Evolutionary conservation across 2,329 filamentous ascomycete species (phyloP).

Genomic region (Colletotrichum melonis): DNA sequence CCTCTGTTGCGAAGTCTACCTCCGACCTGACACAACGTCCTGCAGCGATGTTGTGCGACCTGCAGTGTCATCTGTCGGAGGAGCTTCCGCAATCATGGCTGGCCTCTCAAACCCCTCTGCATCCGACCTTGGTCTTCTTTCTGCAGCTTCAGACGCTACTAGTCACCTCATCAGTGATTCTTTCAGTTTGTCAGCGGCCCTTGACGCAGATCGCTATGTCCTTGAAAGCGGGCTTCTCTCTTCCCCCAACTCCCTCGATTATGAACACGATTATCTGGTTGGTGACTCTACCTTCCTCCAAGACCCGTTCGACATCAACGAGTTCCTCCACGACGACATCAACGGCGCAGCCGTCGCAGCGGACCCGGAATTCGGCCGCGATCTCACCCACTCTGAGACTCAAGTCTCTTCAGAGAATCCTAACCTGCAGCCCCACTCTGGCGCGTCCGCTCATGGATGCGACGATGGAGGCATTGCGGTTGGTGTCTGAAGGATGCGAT

Average conservation of each 20-base stretch:
- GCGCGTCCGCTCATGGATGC: constrained; percentile 80
- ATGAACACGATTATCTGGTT: constrained; percentile 76
- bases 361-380: constrained; percentile 63
- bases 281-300: constrained; percentile 64
- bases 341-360: constrained; percentile 61
- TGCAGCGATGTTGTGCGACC: constrained; percentile 99
- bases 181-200: constrained; percentile 75
- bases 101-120: constrained; percentile 55
- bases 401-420: constrained; percentile 71
- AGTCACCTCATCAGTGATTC: constrained; percentile 75
- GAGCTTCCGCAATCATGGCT: constrained; percentile 63
- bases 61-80: constrained; percentile 99
- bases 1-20: constrained; percentile 47
- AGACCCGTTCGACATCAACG: constrained; percentile 63
- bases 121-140: constrained; percentile 54
- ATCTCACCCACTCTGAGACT: constrained; percentile 69
- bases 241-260: constrained; percentile 75
- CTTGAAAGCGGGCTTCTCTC: constrained; percentile 81
- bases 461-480: constrained; percentile 80
- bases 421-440: constrained; percentile 79
- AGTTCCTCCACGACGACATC: constrained; percentile 67
- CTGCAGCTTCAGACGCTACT: constrained; percentile 70
- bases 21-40: constrained; percentile 99
- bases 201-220: constrained; percentile 80
- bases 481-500: constrained; percentile 69